phyloP scores from a whole-genome alignment of 495 filamentous ascomycete genomes.

The Penicillium lagena region DNA sequence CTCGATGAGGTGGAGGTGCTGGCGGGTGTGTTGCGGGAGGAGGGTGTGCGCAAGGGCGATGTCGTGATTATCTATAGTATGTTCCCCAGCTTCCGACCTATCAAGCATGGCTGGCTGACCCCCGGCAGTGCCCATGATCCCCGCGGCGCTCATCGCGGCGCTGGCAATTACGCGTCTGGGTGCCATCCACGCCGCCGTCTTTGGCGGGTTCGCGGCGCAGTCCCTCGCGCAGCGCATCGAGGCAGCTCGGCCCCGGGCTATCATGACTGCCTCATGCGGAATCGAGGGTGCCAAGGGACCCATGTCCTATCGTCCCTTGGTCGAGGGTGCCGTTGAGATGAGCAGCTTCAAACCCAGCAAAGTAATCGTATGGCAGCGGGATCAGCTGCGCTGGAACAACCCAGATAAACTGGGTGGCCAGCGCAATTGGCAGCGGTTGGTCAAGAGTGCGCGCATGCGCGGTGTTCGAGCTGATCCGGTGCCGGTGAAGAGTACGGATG shows the following conservation, averaged over 20 bases:
- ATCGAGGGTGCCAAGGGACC: conserved; percentile 82
- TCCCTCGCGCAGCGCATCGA: conserved; percentile 88
- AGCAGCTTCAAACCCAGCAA: conserved; percentile 58
- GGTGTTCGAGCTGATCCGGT: conserved; percentile 63
- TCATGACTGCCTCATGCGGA: conserved; percentile 87
- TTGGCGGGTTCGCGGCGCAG: conserved; percentile 79
- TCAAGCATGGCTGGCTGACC: conserved; percentile 1
- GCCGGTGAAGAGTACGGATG: conserved; percentile 69
- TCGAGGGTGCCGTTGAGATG: conserved; percentile 57
- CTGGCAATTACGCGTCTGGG: conserved; percentile 77
- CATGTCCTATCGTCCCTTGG: conserved; percentile 61
- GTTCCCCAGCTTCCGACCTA: conserved; percentile 2
- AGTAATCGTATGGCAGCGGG: conserved; percentile 72
- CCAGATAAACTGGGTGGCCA: conserved; percentile 58
- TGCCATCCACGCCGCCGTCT: conserved; percentile 86
- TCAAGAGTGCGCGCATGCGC: conserved; percentile 58
- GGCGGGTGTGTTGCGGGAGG: conserved; percentile 74
- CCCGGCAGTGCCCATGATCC: conserved; percentile 85
- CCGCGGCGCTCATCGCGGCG: conserved; percentile 75
- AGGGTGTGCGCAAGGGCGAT: conserved; percentile 81
- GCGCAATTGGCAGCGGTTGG: conserved; percentile 71
- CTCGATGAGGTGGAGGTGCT: conserved; percentile 78
- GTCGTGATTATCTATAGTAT: conserved; percentile 90
- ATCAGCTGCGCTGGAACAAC: conserved; percentile 67
- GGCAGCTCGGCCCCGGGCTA: conserved; percentile 62